Evolutionary conservation across 257 asterid species (phyloP), one percentile per base, ranked within the genome.

Genomic region (Thymus quinquecostatus): DNA sequence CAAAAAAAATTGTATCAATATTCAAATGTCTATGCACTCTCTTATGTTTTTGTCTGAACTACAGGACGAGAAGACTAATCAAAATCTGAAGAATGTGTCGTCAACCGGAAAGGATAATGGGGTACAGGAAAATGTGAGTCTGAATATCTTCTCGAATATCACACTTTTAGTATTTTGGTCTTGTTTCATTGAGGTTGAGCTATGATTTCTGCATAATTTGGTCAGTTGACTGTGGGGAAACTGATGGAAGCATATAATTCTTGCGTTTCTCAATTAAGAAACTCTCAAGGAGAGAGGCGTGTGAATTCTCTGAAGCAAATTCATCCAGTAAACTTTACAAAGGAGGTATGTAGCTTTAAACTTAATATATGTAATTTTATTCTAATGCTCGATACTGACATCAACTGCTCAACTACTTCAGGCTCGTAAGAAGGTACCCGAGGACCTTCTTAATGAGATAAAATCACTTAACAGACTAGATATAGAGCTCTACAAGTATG

Each of bases 321-420:
- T 79, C 60, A 81, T 72, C 98, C 98, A 62, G 96, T 85, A 64
- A 94, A 94, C 83, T 91, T 94, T 62, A 87, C 98, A 8, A 91
- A 86, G 79, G 92, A 91, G 96, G 98, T 90, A 85, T 27, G 40
- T 14, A 55, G 56, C 59, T 74, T 74, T 66, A 56, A 21, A 53
- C 11, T 4, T 6, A 53, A 53, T 21, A 53, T 12, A 28, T 50
- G n/a, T 66, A 56, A 33, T 66, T 36, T 65, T 48, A 28, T 32
- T 69, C 57, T 59, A 49, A 8, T 56, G 29, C 40, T 53, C 60
- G 55, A 11, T 44, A 51, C 66, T 75, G 54, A 75, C 30, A 56
- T 62, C 41, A 47, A 69, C 57, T n/a, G 50, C 68, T 51, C 51
- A 27, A 34, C 34, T 75, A n/a, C 43, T 76, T 12, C 89, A 94